phyloP scores from a whole-genome alignment of 2,329 filamentous ascomycete species.

The Didymella lethalis region DNA sequence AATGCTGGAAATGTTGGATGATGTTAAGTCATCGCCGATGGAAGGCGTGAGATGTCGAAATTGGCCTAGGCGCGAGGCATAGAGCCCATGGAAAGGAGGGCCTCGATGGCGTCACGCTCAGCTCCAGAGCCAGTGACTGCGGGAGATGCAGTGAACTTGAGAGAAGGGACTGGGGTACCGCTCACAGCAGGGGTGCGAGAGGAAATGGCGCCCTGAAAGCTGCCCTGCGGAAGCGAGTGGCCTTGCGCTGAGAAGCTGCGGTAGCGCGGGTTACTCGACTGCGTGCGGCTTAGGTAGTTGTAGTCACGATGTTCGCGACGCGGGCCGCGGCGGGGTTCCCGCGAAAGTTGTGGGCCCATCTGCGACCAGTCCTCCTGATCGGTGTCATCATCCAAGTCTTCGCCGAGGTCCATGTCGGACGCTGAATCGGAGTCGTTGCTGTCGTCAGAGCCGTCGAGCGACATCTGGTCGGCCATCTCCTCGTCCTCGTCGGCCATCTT shows the following conservation, averaged over 20 bases:
- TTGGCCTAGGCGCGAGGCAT: slow-evolving; percentile 51
- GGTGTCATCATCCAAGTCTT: slow-evolving; percentile 81
- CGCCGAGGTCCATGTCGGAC: slow-evolving; percentile 72
- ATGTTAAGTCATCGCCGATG: neutral
- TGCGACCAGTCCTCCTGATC: slow-evolving; percentile 97
- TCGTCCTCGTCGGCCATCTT: slow-evolving; percentile 46
- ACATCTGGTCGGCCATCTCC: slow-evolving; percentile 88
- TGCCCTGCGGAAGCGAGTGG: slow-evolving; percentile 37
- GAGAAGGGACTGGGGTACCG: slow-evolving; percentile 23
- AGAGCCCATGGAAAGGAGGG: slow-evolving; percentile 80
- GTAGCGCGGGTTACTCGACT: slow-evolving; percentile 40
- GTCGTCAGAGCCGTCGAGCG: slow-evolving; percentile 65
- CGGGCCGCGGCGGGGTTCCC: slow-evolving; percentile 47
- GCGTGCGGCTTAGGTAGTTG: slow-evolving; percentile 50
- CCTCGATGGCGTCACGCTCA: slow-evolving; percentile 83
- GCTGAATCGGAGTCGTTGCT: slow-evolving; percentile 69
- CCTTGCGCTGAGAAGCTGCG: slow-evolving; percentile 40
- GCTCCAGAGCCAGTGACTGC: slow-evolving; percentile 51
- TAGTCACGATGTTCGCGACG: slow-evolving; percentile 49
- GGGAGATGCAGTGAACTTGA: slow-evolving; percentile 36
- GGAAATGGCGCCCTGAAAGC: slow-evolving; percentile 18
- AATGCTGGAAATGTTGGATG: slow-evolving; percentile 6
- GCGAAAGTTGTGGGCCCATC: slow-evolving; percentile 72
- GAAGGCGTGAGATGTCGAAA: neutral
- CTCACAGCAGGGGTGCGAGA: slow-evolving; percentile 38